These are phyloP conservation scores for Artemisia argyi DNA, from an alignment of 129 eudicot species.

Conservation along the genomic window DNA sequence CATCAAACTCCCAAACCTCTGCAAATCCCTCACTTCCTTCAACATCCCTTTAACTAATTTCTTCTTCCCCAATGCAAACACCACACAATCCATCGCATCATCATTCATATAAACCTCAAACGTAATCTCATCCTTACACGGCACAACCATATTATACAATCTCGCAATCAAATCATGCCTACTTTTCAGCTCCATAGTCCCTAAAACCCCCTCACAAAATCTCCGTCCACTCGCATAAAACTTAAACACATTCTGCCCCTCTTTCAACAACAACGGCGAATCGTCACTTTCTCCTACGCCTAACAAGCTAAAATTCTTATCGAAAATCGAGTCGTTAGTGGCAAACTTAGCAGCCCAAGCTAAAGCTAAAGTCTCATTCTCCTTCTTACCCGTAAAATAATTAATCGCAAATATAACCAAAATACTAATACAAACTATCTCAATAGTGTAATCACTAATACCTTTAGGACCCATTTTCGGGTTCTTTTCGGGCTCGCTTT, in stretches of 20 bases:
- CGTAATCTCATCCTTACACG: conserved; percentile 78
- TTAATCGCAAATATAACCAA: conserved; percentile 59
- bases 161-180: conserved; percentile 84
- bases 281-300: conserved; percentile 90
- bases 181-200: conserved; percentile 84
- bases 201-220: conserved; percentile 80
- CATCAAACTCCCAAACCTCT: conserved; percentile 74
- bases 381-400: conserved; percentile 66
- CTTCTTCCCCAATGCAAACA: conserved; percentile 84
- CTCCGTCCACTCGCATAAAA: conserved; percentile 89
- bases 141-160: conserved; percentile 74
- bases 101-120: conserved; percentile 97
- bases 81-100: conserved; percentile 91
- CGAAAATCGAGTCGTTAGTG: conserved; percentile 54
- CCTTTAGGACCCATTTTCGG: neutral
- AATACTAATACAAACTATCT: conserved; percentile 47
- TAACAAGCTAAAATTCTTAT: conserved; percentile 75
- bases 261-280: conserved; percentile 78
- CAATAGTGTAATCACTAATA: conserved; percentile 41
- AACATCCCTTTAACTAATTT: conserved; percentile 69
- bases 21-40: conserved; percentile 79
- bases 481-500: neutral
- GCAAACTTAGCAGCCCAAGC: conserved; percentile 90
- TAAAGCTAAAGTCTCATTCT: conserved; percentile 79
- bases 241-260: conserved; percentile 80